A percentile compares a stretch with the other conserved stretches of the same genome.
These are phyloP conservation scores for Paramecium pentaurelia DNA, from an alignment of 73 alveolate genomes.

Conservation along the genomic window DNA sequence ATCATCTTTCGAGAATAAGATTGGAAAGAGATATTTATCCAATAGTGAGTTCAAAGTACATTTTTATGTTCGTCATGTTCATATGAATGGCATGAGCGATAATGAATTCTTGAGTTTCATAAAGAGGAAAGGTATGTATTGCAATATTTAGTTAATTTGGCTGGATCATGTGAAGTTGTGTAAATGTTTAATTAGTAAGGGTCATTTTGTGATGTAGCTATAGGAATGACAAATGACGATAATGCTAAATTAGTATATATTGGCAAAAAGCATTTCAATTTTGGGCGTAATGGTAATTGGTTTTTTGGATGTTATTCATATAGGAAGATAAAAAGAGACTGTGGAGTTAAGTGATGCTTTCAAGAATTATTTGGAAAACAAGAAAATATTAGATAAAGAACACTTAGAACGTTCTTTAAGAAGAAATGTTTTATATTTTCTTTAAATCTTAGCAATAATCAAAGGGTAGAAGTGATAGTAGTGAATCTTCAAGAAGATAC, in stretches of 20 bases:
- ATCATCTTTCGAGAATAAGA: conserved; percentile 1
- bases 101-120: conserved; percentile 10
- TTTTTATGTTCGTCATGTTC: not conserved
- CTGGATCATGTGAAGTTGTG: conserved; percentile 43
- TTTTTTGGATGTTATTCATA: not conserved
- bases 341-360: conserved; percentile 19
- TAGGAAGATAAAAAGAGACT: not conserved
- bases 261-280: conserved; percentile 47
- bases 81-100: conserved; percentile 45
- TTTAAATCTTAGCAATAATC: not conserved
- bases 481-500: conserved; percentile 5
- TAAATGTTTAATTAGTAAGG: conserved; percentile 28
- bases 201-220: conserved; percentile 47
- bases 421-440: not conserved
- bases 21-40: not conserved
- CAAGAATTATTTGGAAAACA: conserved; percentile 26
- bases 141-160: conserved; percentile 17
- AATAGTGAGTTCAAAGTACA: conserved; percentile 10
- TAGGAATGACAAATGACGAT: conserved; percentile 33
- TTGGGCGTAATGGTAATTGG: conserved; percentile 11
- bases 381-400: not conserved
- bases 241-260: conserved; percentile 41
- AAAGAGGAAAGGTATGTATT: not conserved
- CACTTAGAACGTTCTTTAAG: not conserved
- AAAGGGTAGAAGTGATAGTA: conserved; percentile 29